A percentile compares a stretch with the other conserved stretches of the same genome.
These are phyloP conservation scores for Eimeria nieschulzi DNA, from an alignment of 169 alveolate genomes.

Conservation along the genomic window DNA sequence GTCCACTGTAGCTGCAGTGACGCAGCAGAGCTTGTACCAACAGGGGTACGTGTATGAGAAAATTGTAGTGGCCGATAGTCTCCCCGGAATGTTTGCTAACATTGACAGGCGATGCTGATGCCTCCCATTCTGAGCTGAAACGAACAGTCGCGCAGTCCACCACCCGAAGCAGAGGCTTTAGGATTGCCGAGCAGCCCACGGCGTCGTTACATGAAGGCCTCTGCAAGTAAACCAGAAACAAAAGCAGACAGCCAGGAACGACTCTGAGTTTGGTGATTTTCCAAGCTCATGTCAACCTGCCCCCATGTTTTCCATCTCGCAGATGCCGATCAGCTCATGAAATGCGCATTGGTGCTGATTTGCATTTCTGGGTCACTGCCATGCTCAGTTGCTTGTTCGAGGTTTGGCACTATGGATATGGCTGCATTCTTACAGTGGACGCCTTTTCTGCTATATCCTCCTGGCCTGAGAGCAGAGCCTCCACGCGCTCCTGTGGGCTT, in stretches of 20 bases:
- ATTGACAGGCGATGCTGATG: not conserved
- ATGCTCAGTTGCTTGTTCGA: no score
- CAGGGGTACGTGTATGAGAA: not conserved
- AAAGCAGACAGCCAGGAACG: not conserved
- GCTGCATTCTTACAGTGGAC: slow-evolving; percentile 7
- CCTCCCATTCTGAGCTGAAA: slow-evolving; percentile 5
- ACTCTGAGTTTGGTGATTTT: not conserved
- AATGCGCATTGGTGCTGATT: no score
- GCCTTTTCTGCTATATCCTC: not conserved
- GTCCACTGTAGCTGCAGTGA: slow-evolving; percentile 5
- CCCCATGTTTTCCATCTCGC: no score
- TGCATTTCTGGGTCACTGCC: no score
- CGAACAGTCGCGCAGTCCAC: slow-evolving; percentile 19
- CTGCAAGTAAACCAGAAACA: slow-evolving; percentile 2
- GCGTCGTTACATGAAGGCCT: slow-evolving; percentile 23
- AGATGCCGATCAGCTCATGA: no score
- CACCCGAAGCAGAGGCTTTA: slow-evolving; percentile 27
- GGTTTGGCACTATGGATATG: no score
- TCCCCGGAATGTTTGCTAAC: not conserved
- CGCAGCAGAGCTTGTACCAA: slow-evolving; percentile 26
- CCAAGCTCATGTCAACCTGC: no score
- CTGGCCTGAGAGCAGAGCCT: not conserved
- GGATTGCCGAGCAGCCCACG: not conserved
- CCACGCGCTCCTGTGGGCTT: slow-evolving; percentile 13
- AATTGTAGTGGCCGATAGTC: no score